These are phyloP conservation scores for Ilyonectria sp. DNA, from an alignment of 2,329 filamentous ascomycete genomes.

Conservation along the genomic window DNA sequence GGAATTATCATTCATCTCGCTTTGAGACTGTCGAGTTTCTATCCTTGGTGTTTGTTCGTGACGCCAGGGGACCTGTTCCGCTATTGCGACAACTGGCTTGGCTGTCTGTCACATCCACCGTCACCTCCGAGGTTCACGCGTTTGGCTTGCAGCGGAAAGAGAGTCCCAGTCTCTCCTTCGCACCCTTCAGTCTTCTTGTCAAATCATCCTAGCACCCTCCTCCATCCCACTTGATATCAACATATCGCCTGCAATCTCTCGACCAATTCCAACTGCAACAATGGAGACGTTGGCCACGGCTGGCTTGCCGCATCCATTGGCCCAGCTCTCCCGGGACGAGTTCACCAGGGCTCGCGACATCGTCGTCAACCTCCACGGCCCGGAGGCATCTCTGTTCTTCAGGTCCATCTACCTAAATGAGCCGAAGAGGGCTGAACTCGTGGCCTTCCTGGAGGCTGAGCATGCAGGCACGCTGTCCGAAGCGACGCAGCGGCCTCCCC, in stretches of 20 bases:
- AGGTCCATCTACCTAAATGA: constrained; percentile 77
- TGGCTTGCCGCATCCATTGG: constrained; percentile 60
- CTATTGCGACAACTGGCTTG: not conserved
- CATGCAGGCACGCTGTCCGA: constrained; percentile 65
- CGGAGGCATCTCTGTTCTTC: constrained; percentile 53
- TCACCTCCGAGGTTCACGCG: not conserved
- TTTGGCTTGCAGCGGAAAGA: not conserved
- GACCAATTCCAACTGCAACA: not conserved
- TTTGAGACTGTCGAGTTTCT: not conserved
- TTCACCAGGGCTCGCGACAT: constrained; percentile 62
- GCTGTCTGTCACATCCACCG: not conserved
- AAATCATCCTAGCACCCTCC: not conserved
- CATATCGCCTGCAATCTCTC: not conserved
- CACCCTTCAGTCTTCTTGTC: not conserved
- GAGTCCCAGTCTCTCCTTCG: no score
- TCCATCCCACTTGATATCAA: not conserved
- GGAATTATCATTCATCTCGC: not conserved
- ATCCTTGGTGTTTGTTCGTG: not conserved
- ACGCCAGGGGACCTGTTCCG: not conserved
- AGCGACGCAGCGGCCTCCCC: constrained; percentile 59
- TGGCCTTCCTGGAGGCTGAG: constrained; percentile 75
- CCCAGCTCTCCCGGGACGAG: constrained; percentile 65
- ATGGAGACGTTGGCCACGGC: not conserved
- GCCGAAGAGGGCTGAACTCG: constrained; percentile 70
- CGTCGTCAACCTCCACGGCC: constrained; percentile 54